Conservation (phyloP, 129 eudicot genomes). For the Sambucus nigra region DNA sequence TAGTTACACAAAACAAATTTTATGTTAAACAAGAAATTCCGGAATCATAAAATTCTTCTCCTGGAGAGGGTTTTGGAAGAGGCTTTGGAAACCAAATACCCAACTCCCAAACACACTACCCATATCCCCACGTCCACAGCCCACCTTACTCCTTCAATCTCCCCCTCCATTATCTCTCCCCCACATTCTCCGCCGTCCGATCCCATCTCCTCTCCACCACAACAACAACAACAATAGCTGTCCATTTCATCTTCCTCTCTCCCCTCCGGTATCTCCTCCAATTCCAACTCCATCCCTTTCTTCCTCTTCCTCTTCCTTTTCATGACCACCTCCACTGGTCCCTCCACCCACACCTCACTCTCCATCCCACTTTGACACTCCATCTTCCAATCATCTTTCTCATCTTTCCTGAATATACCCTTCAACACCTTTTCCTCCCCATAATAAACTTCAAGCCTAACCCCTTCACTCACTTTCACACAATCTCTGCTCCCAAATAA, state of each 20-base stretch:
- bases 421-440: conserved; percentile 46
- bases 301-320: conserved; percentile 23
- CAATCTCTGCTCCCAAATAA: conserved; percentile 44
- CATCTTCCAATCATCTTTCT: conserved; percentile 48
- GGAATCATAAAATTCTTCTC: conserved; percentile 8
- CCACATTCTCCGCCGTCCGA: conserved; percentile 19
- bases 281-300: neutral
- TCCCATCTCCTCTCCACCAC: conserved; percentile 9
- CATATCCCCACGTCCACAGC: conserved; percentile 91
- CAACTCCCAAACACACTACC: conserved; percentile 83
- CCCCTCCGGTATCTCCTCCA: conserved; percentile 70
- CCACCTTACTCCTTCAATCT: conserved; percentile 63
- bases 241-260: conserved; percentile 29
- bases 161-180: conserved; percentile 34
- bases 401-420: conserved; percentile 53
- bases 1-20: no score
- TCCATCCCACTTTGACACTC: conserved; percentile 41
- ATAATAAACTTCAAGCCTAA: conserved; percentile 49
- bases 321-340: conserved; percentile 38
- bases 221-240: conserved; percentile 24
- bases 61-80: conserved; percentile 23
- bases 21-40: no score
- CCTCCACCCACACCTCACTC: conserved; percentile 20
- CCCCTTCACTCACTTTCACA: conserved; percentile 56
- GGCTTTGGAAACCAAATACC: conserved; percentile 65